phyloP scores from a whole-genome alignment of 1,139 yeast genomes.

The Kurtzmaniella natalensis region DNA sequence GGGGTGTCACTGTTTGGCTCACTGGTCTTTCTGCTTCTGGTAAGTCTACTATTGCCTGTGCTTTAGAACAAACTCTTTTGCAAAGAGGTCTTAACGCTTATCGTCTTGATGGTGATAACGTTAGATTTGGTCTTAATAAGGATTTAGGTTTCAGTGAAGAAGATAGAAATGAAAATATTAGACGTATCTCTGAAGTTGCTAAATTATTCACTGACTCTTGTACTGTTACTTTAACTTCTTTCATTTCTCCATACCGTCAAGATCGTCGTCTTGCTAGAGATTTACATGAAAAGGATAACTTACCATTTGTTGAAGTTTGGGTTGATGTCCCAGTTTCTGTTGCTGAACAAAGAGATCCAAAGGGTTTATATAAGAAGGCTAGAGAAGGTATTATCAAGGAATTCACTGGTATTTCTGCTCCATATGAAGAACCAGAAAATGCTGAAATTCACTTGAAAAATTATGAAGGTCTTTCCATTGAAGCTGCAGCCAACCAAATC shows the following conservation, averaged over 20 bases:
- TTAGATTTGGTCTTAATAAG: conserved; percentile 90
- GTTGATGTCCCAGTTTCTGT: conserved; percentile 91
- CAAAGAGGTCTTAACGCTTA: conserved; percentile 67
- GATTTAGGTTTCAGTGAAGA: conserved; percentile 89
- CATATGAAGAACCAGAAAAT: conserved; percentile 84
- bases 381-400: conserved; percentile 92
- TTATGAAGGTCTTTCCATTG: conserved; percentile 59
- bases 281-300: conserved; percentile 66
- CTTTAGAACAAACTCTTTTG: conserved; percentile 77
- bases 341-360: conserved; percentile 96
- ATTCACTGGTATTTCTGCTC: conserved; percentile 93
- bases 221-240: conserved; percentile 78
- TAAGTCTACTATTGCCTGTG: conserved; percentile 92
- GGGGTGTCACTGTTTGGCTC: conserved; percentile 89
- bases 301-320: conserved; percentile 85
- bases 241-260: conserved; percentile 82
- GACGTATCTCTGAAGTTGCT: conserved; percentile 90
- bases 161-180: conserved; percentile 90
- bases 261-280: conserved; percentile 86
- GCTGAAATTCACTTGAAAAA: conserved; percentile 84
- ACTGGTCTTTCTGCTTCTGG: conserved; percentile 96
- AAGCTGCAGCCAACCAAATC: conserved; percentile 75
- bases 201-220: conserved; percentile 90
- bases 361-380: conserved; percentile 94
- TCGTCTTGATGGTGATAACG: conserved; percentile 91